Conservation (phyloP, 2,329 filamentous ascomycete species). For the Fusarium phyllophilum region DNA sequence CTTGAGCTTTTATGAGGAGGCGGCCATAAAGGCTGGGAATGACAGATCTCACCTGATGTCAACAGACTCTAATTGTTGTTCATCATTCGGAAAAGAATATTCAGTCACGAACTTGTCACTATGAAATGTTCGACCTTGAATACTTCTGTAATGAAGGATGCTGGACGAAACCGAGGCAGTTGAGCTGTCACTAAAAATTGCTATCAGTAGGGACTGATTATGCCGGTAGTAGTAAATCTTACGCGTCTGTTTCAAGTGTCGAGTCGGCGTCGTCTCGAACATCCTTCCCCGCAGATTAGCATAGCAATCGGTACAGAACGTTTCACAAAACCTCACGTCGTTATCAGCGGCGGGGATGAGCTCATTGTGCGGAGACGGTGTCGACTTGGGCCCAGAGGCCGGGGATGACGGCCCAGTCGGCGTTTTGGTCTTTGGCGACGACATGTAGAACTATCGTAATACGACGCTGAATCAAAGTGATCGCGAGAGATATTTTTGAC, state of each 20-base stretch:
- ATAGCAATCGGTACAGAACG: accelerated
- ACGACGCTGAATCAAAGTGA: too few relatives aligned
- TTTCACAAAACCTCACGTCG: background rate
- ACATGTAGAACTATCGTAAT: background rate
- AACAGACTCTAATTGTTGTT: constrained; percentile 23
- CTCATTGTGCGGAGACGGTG: background rate
- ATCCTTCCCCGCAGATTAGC: background rate
- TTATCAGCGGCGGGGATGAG: background rate
- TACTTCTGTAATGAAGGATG: constrained; percentile 19
- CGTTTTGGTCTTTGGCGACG: background rate
- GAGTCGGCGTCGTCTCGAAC: background rate
- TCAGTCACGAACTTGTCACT: constrained; percentile 23
- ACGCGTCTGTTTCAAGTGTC: background rate
- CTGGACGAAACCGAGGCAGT: constrained; percentile 22
- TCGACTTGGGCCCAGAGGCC: background rate
- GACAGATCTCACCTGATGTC: background rate
- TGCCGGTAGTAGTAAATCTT: background rate
- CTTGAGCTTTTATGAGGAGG: accelerated
- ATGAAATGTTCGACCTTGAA: constrained; percentile 24
- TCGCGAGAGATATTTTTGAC: background rate
- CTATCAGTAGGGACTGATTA: accelerated
- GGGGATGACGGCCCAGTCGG: background rate
- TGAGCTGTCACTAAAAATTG: background rate
- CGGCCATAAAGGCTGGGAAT: accelerated
- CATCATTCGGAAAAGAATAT: constrained; percentile 24